Evolutionary conservation across 2,329 filamentous ascomycete species (phyloP).

Genomic region (Didymellaceae sp.): DNA sequence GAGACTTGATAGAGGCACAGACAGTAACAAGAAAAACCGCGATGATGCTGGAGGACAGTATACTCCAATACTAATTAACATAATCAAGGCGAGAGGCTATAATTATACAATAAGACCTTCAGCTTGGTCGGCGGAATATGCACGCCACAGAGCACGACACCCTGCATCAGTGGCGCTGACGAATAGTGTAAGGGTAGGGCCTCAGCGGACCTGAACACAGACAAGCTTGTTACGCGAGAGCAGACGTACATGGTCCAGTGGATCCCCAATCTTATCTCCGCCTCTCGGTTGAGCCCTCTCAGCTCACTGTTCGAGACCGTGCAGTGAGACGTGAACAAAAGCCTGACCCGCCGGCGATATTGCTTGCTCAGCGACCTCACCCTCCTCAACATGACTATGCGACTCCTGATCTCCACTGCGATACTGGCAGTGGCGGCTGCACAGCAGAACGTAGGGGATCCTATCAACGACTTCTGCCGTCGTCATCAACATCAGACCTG

Average conservation of each 20-base stretch:
- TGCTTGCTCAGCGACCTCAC: neutral
- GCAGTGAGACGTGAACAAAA: constrained; percentile 10
- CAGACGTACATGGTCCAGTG: constrained; percentile 1
- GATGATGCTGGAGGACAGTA: too few relatives aligned
- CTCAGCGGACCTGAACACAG: neutral
- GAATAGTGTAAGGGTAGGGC: neutral
- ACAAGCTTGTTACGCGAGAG: constrained; percentile 4
- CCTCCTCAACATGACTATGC: neutral
- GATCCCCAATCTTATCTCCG: constrained; percentile 9
- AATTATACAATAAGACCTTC: neutral
- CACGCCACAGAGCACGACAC: neutral
- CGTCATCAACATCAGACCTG: constrained; percentile 61
- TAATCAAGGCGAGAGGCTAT: too few relatives aligned
- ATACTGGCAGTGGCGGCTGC: constrained; percentile 48
- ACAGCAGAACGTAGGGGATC: constrained; percentile 17
- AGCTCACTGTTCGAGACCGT: constrained; percentile 2
- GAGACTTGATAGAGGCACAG: neutral
- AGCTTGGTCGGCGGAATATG: constrained; percentile 1
- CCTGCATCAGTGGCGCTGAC: neutral
- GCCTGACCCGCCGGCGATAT: neutral
- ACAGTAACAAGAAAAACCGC: neutral
- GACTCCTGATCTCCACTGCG: neutral
- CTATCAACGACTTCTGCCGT: constrained; percentile 27
- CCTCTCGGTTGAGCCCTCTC: constrained; percentile 2
- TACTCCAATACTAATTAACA: too few relatives aligned